A percentile compares a stretch with the other conserved stretches of the same genome.
phyloP scores from a whole-genome alignment of 2,329 filamentous ascomycete species.

The Sordariomycetes sp. region DNA sequence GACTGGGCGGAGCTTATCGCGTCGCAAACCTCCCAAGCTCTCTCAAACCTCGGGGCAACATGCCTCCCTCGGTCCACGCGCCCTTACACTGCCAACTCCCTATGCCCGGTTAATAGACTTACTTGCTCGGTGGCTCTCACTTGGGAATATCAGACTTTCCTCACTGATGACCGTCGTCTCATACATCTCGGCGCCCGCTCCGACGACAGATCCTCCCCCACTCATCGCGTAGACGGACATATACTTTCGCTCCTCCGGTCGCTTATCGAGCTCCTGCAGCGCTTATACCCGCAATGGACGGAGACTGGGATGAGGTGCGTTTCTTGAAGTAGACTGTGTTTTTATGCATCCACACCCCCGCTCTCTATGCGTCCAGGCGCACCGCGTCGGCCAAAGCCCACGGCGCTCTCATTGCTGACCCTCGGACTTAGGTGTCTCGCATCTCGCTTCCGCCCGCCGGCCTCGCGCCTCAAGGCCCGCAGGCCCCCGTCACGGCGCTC shows the following conservation, averaged over 20 bases:
- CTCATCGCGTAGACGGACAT: neutral
- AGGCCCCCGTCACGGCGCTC: slow-evolving; percentile 56
- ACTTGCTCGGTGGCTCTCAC: neutral
- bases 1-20: neutral
- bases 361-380: neutral
- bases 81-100: neutral
- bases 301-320: slow-evolving; percentile 55
- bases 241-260: neutral
- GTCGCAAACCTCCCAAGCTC: neutral
- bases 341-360: no score
- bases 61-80: neutral
- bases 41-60: neutral
- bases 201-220: neutral
- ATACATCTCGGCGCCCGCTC: neutral
- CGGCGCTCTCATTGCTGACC: slow-evolving; percentile 2
- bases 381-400: neutral
- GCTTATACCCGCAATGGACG: slow-evolving; percentile 35
- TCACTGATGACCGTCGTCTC: neutral
- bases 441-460: slow-evolving; percentile 32
- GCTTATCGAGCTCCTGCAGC: neutral
- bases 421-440: slow-evolving; percentile 8
- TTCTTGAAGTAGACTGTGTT: slow-evolving; percentile 5
- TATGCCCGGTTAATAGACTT: neutral
- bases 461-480: slow-evolving; percentile 54
- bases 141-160: neutral